Evolutionary conservation across 2,329 filamentous ascomycete species (phyloP), one percentile per base, ranked within the genome.

Genomic region (Rugonectria rugulosa): DNA sequence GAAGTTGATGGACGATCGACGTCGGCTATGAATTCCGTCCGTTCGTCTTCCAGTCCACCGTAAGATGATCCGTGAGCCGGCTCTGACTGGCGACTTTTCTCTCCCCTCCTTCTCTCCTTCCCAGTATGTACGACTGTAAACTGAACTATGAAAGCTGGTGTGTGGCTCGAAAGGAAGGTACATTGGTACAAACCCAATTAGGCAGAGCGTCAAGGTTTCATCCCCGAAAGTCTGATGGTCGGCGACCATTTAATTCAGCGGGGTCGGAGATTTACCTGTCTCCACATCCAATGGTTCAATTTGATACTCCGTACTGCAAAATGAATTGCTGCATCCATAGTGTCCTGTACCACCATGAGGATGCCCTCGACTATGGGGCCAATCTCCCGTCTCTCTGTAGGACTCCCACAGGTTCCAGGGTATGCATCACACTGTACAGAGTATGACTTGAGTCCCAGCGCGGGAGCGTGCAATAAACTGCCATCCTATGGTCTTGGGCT

Each of bases 41-140:
- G 27, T 29, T 32, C 49, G 45, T 53, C 34, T 20, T 46, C 26
- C 21, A 40, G 27, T 24, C 49, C 29, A 26, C 42, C 41, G 34
- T 15, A 53, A 21, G 31, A 37, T 48, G 45, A 49, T 49, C 52
- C 45, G 44, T n/a, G n/a, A n/a, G n/a, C n/a, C n/a, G n/a, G n/a
- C n/a, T n/a, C n/a, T n/a, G n/a, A n/a, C n/a, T n/a, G n/a, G n/a
- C n/a, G n/a, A n/a, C n/a, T n/a, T n/a, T n/a, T n/a, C n/a, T n/a
- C n/a, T n/a, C n/a, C n/a, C n/a, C n/a, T n/a, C n/a, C n/a, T n/a
- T n/a, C n/a, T n/a, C n/a, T 14, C 29, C 7, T 6, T 14, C 29
- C 29, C 11, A 32, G 26, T 7, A 12, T 29, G 26, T 7, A 12
- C 12, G 26, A 29, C 7, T 12, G 26, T 7, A 29, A 29, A 12